These are phyloP conservation scores for Nemania bipapillata DNA, from an alignment of 2,329 filamentous ascomycete genomes.

Conservation along the genomic window DNA sequence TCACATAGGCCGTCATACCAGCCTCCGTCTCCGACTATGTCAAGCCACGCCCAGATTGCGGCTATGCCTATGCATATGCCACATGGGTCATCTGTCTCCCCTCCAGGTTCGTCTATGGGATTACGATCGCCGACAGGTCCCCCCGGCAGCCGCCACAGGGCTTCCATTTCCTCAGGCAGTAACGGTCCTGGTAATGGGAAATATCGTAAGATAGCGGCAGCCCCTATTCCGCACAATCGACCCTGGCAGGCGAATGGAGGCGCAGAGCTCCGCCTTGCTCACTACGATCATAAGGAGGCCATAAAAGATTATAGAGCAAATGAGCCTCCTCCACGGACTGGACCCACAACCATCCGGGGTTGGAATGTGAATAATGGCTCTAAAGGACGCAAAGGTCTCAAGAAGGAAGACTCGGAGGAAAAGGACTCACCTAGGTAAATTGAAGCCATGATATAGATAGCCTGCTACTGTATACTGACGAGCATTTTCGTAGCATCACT, in stretches of 20 bases:
- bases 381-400: slow-evolving; percentile 48
- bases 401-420: slow-evolving; percentile 50
- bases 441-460: neutral
- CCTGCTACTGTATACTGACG: slow-evolving; percentile 29
- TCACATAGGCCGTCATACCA: slow-evolving; percentile 38
- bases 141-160: slow-evolving; percentile 48
- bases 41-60: slow-evolving; percentile 43
- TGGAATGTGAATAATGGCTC: slow-evolving; percentile 63
- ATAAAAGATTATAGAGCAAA: slow-evolving; percentile 68
- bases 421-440: slow-evolving; percentile 50
- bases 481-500: slow-evolving; percentile 41
- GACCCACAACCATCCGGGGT: slow-evolving; percentile 66
- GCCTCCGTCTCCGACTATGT: slow-evolving; percentile 45
- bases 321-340: slow-evolving; percentile 66
- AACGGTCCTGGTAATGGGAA: slow-evolving; percentile 51
- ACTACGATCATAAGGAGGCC: slow-evolving; percentile 64
- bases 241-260: slow-evolving; percentile 59
- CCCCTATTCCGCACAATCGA: slow-evolving; percentile 64
- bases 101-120: slow-evolving; percentile 43
- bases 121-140: slow-evolving; percentile 47
- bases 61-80: slow-evolving; percentile 43
- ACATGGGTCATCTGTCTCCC: slow-evolving; percentile 44
- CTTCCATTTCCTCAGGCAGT: slow-evolving; percentile 49
- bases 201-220: slow-evolving; percentile 69
- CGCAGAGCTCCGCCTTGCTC: slow-evolving; percentile 67